Percentiles rank a stretch among this genome's conserved stretches.
These are phyloP conservation scores for Saprolegnia diclina DNA, from an alignment of 352 stramenopile genomes.

Conservation along the genomic window DNA sequence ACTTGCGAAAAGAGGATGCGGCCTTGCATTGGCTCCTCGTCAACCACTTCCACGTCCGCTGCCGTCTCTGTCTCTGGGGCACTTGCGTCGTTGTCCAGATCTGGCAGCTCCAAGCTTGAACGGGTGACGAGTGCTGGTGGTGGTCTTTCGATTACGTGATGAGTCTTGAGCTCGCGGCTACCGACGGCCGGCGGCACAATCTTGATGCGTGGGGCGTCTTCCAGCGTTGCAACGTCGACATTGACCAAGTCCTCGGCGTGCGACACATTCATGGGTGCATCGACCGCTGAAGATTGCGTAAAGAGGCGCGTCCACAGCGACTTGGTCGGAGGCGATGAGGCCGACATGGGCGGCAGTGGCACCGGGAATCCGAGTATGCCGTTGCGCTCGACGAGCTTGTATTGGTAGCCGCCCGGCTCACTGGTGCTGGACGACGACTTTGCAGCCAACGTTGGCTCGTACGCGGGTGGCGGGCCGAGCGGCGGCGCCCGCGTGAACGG, in stretches of 20 bases:
- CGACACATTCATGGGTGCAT: neutral
- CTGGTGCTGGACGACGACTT: neutral
- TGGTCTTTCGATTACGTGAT: no score
- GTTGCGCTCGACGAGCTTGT: slow-evolving; percentile 12
- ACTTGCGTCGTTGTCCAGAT: no score
- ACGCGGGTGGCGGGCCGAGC: neutral
- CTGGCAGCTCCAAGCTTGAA: no score
- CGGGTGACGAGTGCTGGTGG: no score
- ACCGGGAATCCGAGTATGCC: slow-evolving; percentile 24
- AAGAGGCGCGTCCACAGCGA: neutral
- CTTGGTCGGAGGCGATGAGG: neutral
- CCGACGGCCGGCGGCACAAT: neutral
- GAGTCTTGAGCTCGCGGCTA: neutral
- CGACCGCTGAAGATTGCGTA: neutral
- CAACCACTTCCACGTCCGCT: no score
- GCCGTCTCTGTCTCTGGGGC: no score
- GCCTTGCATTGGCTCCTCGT: no score
- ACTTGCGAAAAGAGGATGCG: neutral
- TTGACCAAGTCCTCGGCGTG: neutral
- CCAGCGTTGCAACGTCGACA: neutral
- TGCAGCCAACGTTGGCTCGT: neutral
- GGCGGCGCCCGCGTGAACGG: neutral
- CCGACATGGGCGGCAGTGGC: neutral
- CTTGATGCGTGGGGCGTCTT: neutral
- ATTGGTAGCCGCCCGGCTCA: neutral